Conservation (phyloP, 768 basidiomycete genomes). For the Boletus bicolor region DNA sequence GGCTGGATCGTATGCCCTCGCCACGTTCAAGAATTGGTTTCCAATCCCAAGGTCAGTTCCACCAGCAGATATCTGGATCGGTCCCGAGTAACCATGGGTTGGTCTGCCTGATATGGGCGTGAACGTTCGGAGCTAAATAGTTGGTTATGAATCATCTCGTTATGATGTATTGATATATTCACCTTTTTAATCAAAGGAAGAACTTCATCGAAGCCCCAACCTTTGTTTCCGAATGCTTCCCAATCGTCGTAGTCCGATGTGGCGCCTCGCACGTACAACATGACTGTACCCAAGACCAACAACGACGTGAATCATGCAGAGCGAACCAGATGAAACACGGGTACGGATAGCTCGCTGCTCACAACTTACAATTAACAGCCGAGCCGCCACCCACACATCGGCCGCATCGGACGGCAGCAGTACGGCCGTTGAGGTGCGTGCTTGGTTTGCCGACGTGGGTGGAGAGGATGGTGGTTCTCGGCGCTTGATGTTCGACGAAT, state of each 20-base stretch:
- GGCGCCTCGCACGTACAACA: constrained; percentile 55
- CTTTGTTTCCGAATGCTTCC: constrained; percentile 48
- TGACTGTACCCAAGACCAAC: constrained; percentile 24
- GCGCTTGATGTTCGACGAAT: constrained; percentile 41
- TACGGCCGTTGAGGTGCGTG: constrained; percentile 44
- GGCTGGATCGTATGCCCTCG: constrained; percentile 44
- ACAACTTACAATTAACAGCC: constrained; percentile 50
- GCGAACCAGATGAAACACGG: not conserved
- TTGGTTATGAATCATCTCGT: constrained; percentile 34
- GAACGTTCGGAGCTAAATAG: constrained; percentile 44
- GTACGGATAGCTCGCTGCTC: too few species aligned
- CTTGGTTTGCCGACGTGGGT: constrained; percentile 40
- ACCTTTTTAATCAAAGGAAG: constrained; percentile 62
- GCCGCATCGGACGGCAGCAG: constrained; percentile 41
- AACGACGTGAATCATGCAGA: not conserved
- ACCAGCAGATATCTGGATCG: constrained; percentile 23
- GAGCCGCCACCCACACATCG: constrained; percentile 63
- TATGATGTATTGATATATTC: not conserved
- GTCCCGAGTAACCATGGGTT: constrained; percentile 38
- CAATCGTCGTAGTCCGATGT: constrained; percentile 68
- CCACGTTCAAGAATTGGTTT: constrained; percentile 47
- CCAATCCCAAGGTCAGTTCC: constrained; percentile 14
- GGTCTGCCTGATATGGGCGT: constrained; percentile 28
- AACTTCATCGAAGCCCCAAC: constrained; percentile 58
- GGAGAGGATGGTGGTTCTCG: constrained; percentile 41